Evolutionary conservation across 139 green algal genomes (phyloP).

Genomic region (Ostreobium quekettii): DNA sequence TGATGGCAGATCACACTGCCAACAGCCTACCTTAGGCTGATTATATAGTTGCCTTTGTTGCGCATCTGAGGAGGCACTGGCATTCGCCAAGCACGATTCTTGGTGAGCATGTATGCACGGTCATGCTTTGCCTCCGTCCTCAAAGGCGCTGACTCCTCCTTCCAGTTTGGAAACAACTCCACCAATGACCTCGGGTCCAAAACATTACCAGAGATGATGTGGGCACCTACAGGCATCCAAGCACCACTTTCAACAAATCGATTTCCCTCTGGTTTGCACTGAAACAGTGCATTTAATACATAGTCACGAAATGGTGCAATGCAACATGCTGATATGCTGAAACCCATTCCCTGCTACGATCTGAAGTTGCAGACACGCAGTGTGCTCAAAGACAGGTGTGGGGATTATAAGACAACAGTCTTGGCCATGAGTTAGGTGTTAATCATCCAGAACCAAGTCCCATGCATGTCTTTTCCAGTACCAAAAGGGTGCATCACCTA

Average conservation of each 20-base stretch:
- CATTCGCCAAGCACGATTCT: constrained; percentile 28
- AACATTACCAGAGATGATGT: constrained; percentile 84
- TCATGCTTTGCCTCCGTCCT: constrained; percentile 25
- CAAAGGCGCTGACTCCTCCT: constrained; percentile 29
- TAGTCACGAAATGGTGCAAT: too few relatives aligned
- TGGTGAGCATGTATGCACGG: constrained; percentile 32
- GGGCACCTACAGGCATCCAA: constrained; percentile 43
- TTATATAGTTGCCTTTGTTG: constrained; percentile 82
- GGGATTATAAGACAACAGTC: too few relatives aligned
- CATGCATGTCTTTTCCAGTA: too few relatives aligned
- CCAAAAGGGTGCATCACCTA: too few relatives aligned
- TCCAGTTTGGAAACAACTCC: constrained; percentile 81
- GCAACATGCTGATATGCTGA: too few relatives aligned
- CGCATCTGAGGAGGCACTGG: constrained; percentile 60
- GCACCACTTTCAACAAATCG: constrained; percentile 1
- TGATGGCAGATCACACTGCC: constrained; percentile 1
- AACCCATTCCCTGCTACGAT: too few relatives aligned
- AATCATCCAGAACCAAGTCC: too few relatives aligned
- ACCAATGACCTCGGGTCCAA: constrained; percentile 73
- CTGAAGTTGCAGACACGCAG: too few relatives aligned
- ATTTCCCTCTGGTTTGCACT: too few relatives aligned
- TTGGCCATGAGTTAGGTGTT: too few relatives aligned
- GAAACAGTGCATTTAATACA: too few relatives aligned
- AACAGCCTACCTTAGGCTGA: constrained; percentile 64
- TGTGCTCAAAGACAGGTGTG: too few relatives aligned